These are phyloP conservation scores for Eremochloa ophiuroides DNA, from an alignment of 176 grass and related monocot genomes.

Conservation along the genomic window DNA sequence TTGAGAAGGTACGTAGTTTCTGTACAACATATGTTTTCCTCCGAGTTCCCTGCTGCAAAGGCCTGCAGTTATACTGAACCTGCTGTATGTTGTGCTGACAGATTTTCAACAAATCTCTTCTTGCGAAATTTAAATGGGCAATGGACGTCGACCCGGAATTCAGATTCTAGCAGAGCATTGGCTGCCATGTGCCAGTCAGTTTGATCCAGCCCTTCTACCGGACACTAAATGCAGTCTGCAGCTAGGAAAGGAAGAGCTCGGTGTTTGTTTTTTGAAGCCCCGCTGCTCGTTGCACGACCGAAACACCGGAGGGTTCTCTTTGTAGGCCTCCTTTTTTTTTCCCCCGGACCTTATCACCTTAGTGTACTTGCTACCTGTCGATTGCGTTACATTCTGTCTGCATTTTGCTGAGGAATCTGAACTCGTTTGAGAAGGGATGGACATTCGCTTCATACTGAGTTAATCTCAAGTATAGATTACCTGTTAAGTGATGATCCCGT, in stretches of 20 bases:
- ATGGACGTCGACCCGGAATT: constrained; percentile 83
- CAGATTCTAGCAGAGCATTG: constrained; percentile 67
- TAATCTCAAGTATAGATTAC: constrained; percentile 40
- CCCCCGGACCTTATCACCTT: no score
- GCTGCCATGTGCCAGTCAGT: not conserved
- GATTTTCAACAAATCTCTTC: constrained; percentile 96
- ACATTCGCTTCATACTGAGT: constrained; percentile 41
- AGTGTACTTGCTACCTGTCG: constrained; percentile 13
- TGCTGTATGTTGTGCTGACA: constrained; percentile 36
- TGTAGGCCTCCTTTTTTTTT: constrained; percentile 13
- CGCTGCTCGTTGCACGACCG: constrained; percentile 27
- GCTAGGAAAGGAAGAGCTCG: constrained; percentile 54
- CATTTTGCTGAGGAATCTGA: constrained; percentile 30
- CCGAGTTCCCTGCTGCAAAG: constrained; percentile 58
- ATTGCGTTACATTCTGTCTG: constrained; percentile 15
- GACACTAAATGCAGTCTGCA: constrained; percentile 42
- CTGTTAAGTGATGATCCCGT: constrained; percentile 22
- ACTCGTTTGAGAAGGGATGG: constrained; percentile 31
- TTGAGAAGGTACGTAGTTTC: constrained; percentile 72
- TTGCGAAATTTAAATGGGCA: constrained; percentile 87
- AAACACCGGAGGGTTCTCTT: constrained; percentile 35
- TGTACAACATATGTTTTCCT: not conserved
- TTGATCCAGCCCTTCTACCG: constrained; percentile 1
- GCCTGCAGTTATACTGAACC: constrained; percentile 14
- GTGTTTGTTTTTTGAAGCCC: constrained; percentile 26